Base-by-base conservation (phyloP, 208 protist species). In the Porcisia deanei region DNA sequence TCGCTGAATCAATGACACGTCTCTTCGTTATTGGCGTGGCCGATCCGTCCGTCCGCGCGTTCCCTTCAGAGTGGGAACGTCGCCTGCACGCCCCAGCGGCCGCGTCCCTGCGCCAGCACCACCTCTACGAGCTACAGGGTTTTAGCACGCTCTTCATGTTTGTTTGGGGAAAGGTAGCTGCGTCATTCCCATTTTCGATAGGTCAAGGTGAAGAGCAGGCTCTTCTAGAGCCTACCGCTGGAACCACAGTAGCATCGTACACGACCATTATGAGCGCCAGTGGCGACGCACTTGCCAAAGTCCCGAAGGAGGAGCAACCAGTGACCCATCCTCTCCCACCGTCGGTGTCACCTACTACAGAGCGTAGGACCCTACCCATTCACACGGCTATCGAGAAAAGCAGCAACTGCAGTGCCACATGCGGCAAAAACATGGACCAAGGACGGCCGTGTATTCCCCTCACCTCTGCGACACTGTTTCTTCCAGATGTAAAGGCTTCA, bases 41-140 rank as follows among this genome's bases (percentile, higher is more conserved):
- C 41, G 83, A 75, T 43, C 49, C 77, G 8, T 14, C 80, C n/a
- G 89, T 85, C 4, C 57, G 81, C 16, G 49, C 37, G 30, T 92
- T 95, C 75, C 85, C 91, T 3, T 60, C 87, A 52, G 65, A 86
- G 65, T 95, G 91, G 91, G 84, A 91, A 25, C 75, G 71, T 59
- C 70, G 77, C 3, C 78, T 84, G 30, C 41, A 77, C 52, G 67
- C 37, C 1, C 77, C 67, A 30, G 58, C 61, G 4, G 71, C 77
- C 37, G 69, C 77, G 4, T 57, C 79, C 2, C 69, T 71, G 30
- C 74, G 90, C 1, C 74, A 72, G 34, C 59, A 83, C 8, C 81
- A 88, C 59, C 76, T 84, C 18, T 95, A 89, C 59, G 91, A 95
- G 75, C 81, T 95, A 63, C 91, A 95, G 54, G 91, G 91, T 16